Conservation (phyloP, 257 asterid genomes). For the Solanum tarapatanum region DNA sequence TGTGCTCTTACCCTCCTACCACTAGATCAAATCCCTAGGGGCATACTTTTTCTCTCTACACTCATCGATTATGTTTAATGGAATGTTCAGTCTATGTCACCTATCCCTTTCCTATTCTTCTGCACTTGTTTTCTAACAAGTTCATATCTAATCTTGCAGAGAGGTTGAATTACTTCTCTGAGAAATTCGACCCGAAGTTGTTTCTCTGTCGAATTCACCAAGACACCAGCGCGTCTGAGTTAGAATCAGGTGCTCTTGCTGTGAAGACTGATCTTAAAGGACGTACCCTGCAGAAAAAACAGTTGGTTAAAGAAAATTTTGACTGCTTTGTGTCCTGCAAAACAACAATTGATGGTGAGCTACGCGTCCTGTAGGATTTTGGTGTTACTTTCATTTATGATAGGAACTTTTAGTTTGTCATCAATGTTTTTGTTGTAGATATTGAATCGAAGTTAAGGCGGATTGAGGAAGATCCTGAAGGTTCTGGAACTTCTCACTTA, state of each 20-base stretch:
- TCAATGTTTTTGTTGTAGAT: slow-evolving; percentile 34
- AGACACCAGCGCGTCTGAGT: slow-evolving; percentile 78
- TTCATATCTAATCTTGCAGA: slow-evolving; percentile 39
- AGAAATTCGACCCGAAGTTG: slow-evolving; percentile 76
- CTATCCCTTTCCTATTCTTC: background rate
- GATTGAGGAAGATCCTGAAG: slow-evolving; percentile 98
- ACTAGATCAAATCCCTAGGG: background rate
- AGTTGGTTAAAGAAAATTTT: slow-evolving; percentile 95
- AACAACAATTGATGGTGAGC: slow-evolving; percentile 96
- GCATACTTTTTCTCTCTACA: background rate
- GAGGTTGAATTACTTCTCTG: slow-evolving; percentile 76
- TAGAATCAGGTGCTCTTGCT: slow-evolving; percentile 88
- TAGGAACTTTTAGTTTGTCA: background rate
- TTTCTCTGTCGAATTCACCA: slow-evolving; percentile 83
- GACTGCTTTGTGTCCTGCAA: slow-evolving; percentile 98
- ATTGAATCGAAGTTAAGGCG: slow-evolving; percentile 91
- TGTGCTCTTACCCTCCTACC: background rate
- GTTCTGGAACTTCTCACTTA: slow-evolving; percentile 84
- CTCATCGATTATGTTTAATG: background rate
- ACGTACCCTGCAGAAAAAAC: slow-evolving; percentile 91
- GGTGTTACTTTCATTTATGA: background rate
- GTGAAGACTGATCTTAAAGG: slow-evolving; percentile 82
- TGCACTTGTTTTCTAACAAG: background rate
- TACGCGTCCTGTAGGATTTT: background rate
- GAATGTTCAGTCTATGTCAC: background rate